Conservation (phyloP, 768 basidiomycete genomes). For the Lentinula detonsa region DNA sequence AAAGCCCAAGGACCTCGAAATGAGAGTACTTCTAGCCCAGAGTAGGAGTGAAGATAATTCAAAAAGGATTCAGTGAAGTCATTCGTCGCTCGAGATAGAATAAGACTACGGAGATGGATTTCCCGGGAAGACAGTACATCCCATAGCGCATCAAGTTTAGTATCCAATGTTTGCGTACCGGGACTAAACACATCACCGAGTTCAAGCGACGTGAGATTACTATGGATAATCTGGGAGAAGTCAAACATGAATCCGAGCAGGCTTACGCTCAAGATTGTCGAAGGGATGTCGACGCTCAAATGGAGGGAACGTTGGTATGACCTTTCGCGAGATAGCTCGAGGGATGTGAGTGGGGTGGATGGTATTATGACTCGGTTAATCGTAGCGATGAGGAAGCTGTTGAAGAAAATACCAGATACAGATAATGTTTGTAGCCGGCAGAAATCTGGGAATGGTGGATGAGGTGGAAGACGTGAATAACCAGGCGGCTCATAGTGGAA, state of each 20-base stretch:
- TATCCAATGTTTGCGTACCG: background rate
- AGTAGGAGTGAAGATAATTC: background rate
- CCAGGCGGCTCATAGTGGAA: background rate
- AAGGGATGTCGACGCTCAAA: background rate
- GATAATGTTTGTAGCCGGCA: background rate
- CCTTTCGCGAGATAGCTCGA: background rate
- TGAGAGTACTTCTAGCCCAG: background rate
- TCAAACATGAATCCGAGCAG: background rate
- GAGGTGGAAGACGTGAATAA: background rate
- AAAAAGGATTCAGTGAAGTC: background rate
- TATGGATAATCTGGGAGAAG: background rate
- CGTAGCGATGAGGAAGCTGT: background rate
- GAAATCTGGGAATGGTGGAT: background rate
- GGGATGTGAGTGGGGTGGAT: background rate
- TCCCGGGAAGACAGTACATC: background rate
- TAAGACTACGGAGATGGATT: background rate
- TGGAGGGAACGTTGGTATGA: background rate
- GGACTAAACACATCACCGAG: background rate
- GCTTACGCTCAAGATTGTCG: background rate
- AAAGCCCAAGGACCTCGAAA: background rate
- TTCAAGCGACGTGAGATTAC: background rate
- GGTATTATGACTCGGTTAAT: background rate
- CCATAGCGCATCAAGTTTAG: background rate
- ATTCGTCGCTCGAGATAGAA: background rate
- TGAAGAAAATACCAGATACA: background rate